These are phyloP conservation scores for Endotrypanum monterogeii DNA, from an alignment of 208 protist genomes.

Conservation along the genomic window DNA sequence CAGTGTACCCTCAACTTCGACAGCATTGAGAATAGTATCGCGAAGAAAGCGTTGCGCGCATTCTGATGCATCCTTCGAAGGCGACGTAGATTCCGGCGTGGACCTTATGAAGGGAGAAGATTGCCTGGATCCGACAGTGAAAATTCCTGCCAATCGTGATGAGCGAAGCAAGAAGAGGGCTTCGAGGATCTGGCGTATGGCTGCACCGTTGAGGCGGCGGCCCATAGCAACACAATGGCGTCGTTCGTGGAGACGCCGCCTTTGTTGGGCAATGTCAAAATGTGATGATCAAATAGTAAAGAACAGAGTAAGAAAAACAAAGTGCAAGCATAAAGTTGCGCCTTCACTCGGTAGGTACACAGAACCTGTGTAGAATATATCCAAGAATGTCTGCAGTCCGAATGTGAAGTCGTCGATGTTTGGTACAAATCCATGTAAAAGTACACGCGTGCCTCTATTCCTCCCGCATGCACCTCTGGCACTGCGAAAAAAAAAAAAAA, in stretches of 20 bases:
- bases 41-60: conserved; percentile 37
- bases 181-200: conserved; percentile 51
- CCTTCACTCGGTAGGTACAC: neutral
- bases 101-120: neutral
- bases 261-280: conserved; percentile 1
- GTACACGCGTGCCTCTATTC: neutral
- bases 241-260: neutral
- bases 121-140: conserved; percentile 12
- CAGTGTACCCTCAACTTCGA: conserved; percentile 31
- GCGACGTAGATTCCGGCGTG: neutral
- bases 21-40: conserved; percentile 34
- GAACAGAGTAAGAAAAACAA: conserved; percentile 10
- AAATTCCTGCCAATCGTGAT: conserved; percentile 14
- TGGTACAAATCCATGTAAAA: neutral
- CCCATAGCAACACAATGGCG: conserved; percentile 21
- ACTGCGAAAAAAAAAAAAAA: conserved; percentile 15
- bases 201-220: conserved; percentile 32
- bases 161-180: conserved; percentile 37
- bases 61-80: neutral
- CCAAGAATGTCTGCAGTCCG: neutral
- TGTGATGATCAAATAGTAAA: conserved; percentile 8
- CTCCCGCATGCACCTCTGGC: neutral
- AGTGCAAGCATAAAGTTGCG: conserved; percentile 4
- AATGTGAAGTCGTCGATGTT: neutral
- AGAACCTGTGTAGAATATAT: neutral